phyloP scores from a whole-genome alignment of 1,284 basidiomycete genomes.

The Phylloporus sp. region DNA sequence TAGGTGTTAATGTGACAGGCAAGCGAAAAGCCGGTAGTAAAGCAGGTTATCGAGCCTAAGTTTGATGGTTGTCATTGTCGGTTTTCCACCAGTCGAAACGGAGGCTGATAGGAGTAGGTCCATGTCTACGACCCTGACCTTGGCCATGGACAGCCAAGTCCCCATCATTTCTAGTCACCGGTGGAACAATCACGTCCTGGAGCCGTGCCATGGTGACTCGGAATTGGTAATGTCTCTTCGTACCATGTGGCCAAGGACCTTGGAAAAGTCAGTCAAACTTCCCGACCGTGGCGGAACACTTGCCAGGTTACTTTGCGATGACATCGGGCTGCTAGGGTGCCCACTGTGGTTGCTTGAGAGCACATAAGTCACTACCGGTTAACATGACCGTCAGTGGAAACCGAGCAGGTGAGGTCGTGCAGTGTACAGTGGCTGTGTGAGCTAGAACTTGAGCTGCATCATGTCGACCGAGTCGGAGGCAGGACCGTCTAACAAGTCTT shows the following conservation, averaged over 20 bases:
- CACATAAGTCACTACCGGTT: too few relatives aligned
- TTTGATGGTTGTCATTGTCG: too few relatives aligned
- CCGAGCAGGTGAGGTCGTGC: too few relatives aligned
- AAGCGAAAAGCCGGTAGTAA: neutral
- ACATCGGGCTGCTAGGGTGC: neutral
- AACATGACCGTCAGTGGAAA: too few relatives aligned
- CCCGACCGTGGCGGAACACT: neutral
- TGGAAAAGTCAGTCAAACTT: neutral
- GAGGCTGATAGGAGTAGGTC: neutral
- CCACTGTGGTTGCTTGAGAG: too few relatives aligned
- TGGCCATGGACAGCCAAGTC: too few relatives aligned
- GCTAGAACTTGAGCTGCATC: neutral
- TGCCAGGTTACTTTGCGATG: neutral
- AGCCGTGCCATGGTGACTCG: too few relatives aligned
- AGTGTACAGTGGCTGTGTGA: constrained; percentile 32
- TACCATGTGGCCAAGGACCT: too few relatives aligned
- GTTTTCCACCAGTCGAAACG: neutral
- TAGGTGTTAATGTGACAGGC: neutral
- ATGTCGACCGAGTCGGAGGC: constrained; percentile 27
- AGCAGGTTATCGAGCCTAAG: neutral
- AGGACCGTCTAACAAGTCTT: constrained; percentile 46
- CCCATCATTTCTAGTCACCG: too few relatives aligned
- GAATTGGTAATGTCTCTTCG: too few relatives aligned
- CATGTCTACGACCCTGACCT: neutral
- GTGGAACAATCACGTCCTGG: too few relatives aligned